Percentiles rank a stretch among this genome's conserved stretches.
phyloP scores from a whole-genome alignment of 2,329 filamentous ascomycete genomes.

The Phoma sp. region DNA sequence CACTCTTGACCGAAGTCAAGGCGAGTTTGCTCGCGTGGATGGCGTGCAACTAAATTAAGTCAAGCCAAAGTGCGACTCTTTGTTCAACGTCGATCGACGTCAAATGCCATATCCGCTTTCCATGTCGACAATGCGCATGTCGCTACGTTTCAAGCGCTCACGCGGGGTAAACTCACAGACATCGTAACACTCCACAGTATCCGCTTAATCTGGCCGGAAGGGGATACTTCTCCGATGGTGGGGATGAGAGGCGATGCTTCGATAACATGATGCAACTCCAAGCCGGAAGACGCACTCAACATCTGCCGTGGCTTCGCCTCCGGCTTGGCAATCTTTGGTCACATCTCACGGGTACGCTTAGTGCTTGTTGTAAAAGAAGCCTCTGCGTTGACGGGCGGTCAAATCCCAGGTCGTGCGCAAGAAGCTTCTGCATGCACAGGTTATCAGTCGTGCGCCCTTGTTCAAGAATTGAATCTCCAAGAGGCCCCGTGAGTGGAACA shows the following conservation, averaged over 20 bases:
- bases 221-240: conserved; percentile 17
- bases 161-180: conserved; percentile 21
- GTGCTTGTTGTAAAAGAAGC: conserved; percentile 14
- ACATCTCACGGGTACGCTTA: conserved; percentile 1
- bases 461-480: background rate
- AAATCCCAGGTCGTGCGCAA: background rate
- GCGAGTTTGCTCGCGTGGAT: conserved; percentile 12
- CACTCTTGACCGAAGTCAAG: conserved; percentile 16
- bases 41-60: conserved; percentile 7
- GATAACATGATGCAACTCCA: conserved; percentile 15
- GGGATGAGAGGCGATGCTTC: conserved; percentile 5
- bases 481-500: background rate
- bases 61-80: conserved; percentile 14
- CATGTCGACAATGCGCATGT: conserved; percentile 11
- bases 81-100: conserved; percentile 13
- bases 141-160: conserved; percentile 12
- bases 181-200: conserved; percentile 17
- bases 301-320: conserved; percentile 14
- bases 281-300: conserved; percentile 15
- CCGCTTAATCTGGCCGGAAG: conserved; percentile 12
- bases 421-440: background rate
- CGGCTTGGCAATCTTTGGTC: conserved; percentile 11
- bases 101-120: background rate
- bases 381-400: background rate
- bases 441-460: background rate